phyloP scores from a whole-genome alignment of 805 yeast genomes.

The Ogataea nakhonphanomensis region DNA sequence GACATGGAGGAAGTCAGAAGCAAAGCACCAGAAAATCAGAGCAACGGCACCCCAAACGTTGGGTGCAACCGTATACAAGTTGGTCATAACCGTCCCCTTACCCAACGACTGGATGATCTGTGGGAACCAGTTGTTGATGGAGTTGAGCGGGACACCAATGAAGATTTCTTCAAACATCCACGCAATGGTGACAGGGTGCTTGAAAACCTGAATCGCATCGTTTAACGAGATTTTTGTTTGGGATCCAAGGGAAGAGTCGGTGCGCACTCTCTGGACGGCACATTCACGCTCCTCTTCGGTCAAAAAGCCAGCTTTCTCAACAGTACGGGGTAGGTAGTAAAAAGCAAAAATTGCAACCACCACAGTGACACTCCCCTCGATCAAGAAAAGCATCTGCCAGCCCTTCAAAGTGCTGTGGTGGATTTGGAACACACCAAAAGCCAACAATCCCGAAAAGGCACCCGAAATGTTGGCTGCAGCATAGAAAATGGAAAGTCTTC shows the following conservation, averaged over 20 bases:
- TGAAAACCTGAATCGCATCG: constrained; percentile 43
- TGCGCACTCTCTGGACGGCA: constrained; percentile 38
- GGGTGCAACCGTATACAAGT: constrained; percentile 46
- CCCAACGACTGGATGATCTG: constrained; percentile 40
- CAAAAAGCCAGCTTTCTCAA: constrained; percentile 35
- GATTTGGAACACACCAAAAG: constrained; percentile 39
- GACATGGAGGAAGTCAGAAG: constrained; percentile 38
- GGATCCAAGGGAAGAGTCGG: constrained; percentile 43
- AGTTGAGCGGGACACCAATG: constrained; percentile 47
- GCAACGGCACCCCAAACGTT: constrained; percentile 46
- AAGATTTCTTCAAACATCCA: constrained; percentile 44
- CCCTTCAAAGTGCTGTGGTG: constrained; percentile 36
- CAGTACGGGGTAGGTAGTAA: constrained; percentile 37
- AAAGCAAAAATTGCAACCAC: constrained; percentile 33
- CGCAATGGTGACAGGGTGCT: constrained; percentile 41
- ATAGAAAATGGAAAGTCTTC: constrained; percentile 36
- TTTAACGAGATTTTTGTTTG: constrained; percentile 35
- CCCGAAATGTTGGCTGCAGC: constrained; percentile 33
- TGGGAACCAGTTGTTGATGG: constrained; percentile 48
- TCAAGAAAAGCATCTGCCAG: constrained; percentile 46
- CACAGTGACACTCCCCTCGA: constrained; percentile 43
- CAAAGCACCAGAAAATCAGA: constrained; percentile 36
- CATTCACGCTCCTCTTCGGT: constrained; percentile 39
- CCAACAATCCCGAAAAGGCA: constrained; percentile 38
- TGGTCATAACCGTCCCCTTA: constrained; percentile 38